Conservation (phyloP, 2,329 filamentous ascomycete species). For the Penicillium sclerotiorum region DNA sequence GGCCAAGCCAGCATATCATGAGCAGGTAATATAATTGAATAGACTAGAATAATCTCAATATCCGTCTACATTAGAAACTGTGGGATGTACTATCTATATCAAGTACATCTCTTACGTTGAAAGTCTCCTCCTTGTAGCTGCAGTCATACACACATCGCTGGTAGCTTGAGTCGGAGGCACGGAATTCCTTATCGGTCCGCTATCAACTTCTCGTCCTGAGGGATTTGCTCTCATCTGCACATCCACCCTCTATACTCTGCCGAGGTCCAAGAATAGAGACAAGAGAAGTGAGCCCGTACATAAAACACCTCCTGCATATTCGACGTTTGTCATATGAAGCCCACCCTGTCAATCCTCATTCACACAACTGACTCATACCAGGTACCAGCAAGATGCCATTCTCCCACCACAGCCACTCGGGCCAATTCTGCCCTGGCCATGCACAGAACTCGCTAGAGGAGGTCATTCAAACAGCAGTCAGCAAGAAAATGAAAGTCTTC, state of each 20-base stretch:
- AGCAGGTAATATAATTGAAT: too few species aligned
- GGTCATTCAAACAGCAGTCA: conserved; percentile 77
- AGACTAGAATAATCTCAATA: too few species aligned
- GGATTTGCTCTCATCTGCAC: not conserved
- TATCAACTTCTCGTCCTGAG: conserved; percentile 4
- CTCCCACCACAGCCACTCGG: conserved; percentile 97
- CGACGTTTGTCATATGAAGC: not conserved
- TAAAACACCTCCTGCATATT: not conserved
- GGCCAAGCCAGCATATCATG: too few species aligned
- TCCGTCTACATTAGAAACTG: too few species aligned
- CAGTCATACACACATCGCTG: not conserved
- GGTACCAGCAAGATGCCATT: conserved; percentile 72
- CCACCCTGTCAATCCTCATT: not conserved
- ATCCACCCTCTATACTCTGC: not conserved
- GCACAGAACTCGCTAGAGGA: conserved; percentile 83
- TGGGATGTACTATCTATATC: too few species aligned
- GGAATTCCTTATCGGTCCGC: conserved; percentile 11
- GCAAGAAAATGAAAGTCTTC: conserved; percentile 77
- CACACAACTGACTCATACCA: not conserved
- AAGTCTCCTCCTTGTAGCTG: too few species aligned
- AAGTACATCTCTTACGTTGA: too few species aligned
- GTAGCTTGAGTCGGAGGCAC: not conserved
- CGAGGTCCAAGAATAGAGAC: too few species aligned
- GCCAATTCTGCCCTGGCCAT: conserved; percentile 92
- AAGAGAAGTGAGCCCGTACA: too few species aligned